Base-by-base conservation (phyloP, 2,329 filamentous ascomycete genomes). In the Colletotrichum plurivorum region DNA sequence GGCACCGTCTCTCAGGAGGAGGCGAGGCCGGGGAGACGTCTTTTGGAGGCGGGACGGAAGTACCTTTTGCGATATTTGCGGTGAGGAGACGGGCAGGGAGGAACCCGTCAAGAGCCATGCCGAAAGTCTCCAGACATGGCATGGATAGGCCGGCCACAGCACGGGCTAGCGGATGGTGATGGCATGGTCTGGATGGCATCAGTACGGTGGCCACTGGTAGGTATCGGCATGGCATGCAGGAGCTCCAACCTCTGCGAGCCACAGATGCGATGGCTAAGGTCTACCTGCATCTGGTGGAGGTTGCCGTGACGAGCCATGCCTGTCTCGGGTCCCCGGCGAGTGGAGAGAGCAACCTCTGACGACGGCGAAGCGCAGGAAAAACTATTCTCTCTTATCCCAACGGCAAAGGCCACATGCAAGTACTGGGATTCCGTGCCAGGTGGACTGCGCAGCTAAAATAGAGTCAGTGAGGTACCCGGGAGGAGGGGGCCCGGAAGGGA, bases 181-280 rank as follows among this genome's bases (percentile, higher is more conserved):
- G 48, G 48, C 53, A 65, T 25, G 54, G 54, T 13, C 31, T 54
- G 55, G 56, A 69, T 67, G 67, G 62, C 67, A 69, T 67, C 67
- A 69, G 56, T 56, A 55, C 51, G 45, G 62, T 69, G 51, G 51
- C 62, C 22, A 25, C 22, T 25, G 22, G 22, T 25, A 66, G 49
- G 25, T 61, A 59, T 56, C 56, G 62, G 51, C 67, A 69, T 61
- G 62, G 51, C 67, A 69, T 61, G 62, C 67, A 69, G 59, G 63
- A 22, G 43, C 51, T 57, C 55, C 62, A 60, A 52, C 43, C 56
- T 54, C 8, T 52, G 62, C 27, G 31, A 65, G 54, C 20, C 48
- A 51, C 43, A 36, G 43, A 54, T 41, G 49, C 54, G n/a, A 51
- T 36, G 55, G 36, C 53, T 49, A 2, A 25, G 22, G 22, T 25